Evolutionary conservation across 2,329 filamentous ascomycete genomes (phyloP), one percentile per base, ranked within the genome.

Genomic region (Colletotrichum shisoi): DNA sequence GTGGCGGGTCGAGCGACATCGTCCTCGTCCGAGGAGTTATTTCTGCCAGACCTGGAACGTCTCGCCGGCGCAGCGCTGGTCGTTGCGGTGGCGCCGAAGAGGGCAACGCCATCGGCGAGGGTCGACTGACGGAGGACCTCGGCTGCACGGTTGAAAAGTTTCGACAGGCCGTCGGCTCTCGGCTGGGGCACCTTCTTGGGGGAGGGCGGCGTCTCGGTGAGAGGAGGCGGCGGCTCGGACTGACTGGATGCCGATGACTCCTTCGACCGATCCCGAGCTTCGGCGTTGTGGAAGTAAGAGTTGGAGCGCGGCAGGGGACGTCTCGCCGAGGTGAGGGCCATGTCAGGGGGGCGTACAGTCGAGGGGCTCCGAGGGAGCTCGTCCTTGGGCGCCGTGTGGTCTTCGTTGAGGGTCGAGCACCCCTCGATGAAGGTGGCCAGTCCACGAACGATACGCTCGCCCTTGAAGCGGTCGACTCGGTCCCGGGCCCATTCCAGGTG

Each of bases 401-500:
- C 66, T 13, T 67, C 66, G 19, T 27, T 60, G 24, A 67, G 31
- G 5, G 71, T 68, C 4, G 79, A 81, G 63, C 79, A 83, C 5
- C 82, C 82, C 64, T 85, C 84, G 7, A 86, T 83, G 61, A 86
- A 87, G 19, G 79, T 78, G 3, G 82, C 84, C 12, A 88, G 75
- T 0, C 85, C 84, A 17, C 83, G 80, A 46, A 83, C 83, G 77
- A 84, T 88, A 71, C 80, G 82, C 69, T 81, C 85, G 46, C 79
- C 84, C 70, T 80, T 82, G 71, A 79, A 82, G 70, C 82, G 84
- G 70, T 83, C 85, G 62, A 80, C 84, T 60, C 77, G 82, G 68
- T 79, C 81, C 69, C 82, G 80, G 51, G 79, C 84, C 79, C 80
- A 84, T 75, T 88, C 86, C 9, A 91, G 74, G 64, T 90, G 87